Percentiles rank a stretch among this genome's conserved stretches.
Conservation (phyloP, 192 early-diverging fungal species). For the Funneliformis geosporum region DNA sequence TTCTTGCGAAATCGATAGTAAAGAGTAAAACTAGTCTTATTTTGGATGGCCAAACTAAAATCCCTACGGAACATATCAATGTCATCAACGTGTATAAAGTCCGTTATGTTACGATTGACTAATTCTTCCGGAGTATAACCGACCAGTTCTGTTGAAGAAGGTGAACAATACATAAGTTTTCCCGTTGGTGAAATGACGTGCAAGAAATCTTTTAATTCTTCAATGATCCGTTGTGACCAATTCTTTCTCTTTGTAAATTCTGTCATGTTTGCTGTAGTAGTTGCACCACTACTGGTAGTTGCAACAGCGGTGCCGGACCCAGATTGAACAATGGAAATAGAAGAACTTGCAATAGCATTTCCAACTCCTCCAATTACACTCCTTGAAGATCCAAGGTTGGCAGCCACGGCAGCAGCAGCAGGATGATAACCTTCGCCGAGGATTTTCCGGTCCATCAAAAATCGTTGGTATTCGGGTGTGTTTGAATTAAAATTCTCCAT, state of each 20-base stretch:
- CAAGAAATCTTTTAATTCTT: conserved; percentile 49
- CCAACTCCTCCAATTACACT: neutral
- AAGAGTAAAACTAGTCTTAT: conserved; percentile 39
- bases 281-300: neutral
- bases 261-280: conserved; percentile 28
- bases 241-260: conserved; percentile 53
- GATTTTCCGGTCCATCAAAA: conserved; percentile 20
- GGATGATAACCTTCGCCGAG: conserved; percentile 9
- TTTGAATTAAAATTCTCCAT: conserved; percentile 18
- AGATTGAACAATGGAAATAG: neutral
- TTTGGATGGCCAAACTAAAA: conserved; percentile 43
- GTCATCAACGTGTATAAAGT: conserved; percentile 52
- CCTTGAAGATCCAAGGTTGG: neutral
- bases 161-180: conserved; percentile 51
- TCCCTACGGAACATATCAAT: conserved; percentile 50
- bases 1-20: conserved; percentile 49
- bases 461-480: neutral
- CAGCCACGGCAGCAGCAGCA: neutral
- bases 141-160: conserved; percentile 42
- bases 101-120: conserved; percentile 45
- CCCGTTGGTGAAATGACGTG: conserved; percentile 49
- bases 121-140: conserved; percentile 51
- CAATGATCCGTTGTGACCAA: conserved; percentile 49
- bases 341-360: neutral
- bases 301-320: neutral